These are phyloP conservation scores for Durotheca rogersii DNA, from an alignment of 495 filamentous ascomycete species.

Conservation along the genomic window DNA sequence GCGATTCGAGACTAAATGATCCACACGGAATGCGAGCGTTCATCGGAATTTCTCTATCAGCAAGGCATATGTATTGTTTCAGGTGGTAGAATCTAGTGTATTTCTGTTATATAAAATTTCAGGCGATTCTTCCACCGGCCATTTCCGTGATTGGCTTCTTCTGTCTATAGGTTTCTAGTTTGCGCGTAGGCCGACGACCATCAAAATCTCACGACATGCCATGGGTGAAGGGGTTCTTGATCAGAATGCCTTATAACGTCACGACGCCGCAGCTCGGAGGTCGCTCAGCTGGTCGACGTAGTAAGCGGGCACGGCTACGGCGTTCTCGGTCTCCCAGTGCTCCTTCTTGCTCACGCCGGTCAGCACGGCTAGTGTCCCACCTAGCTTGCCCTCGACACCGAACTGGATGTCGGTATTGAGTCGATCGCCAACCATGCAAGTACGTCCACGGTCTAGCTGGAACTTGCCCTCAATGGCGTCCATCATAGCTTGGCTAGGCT, in stretches of 20 bases:
- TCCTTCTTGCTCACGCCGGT: conserved; percentile 84
- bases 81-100: background rate
- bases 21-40: too few relatives aligned
- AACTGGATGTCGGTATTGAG: conserved; percentile 96
- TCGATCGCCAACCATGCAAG: conserved; percentile 96
- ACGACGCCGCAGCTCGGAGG: conserved; percentile 47
- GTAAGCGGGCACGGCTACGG: conserved; percentile 64
- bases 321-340: conserved; percentile 68
- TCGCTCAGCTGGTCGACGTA: conserved; percentile 85
- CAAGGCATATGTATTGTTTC: too few relatives aligned
- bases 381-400: conserved; percentile 84
- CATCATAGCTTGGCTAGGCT: conserved; percentile 99
- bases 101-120: background rate
- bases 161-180: background rate
- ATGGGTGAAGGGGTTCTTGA: too few relatives aligned
- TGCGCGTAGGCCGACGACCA: background rate
- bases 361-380: conserved; percentile 87
- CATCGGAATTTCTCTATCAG: too few relatives aligned
- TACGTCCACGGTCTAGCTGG: conserved; percentile 73
- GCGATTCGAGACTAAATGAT: too few relatives aligned
- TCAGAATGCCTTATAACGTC: too few relatives aligned
- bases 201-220: too few relatives aligned
- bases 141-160: background rate
- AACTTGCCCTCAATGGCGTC: conserved; percentile 97
- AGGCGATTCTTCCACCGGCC: background rate